Evolutionary conservation across 306 rosid genomes (phyloP), one percentile per base, ranked within the genome.

Genomic region (Trifolium pratense): DNA sequence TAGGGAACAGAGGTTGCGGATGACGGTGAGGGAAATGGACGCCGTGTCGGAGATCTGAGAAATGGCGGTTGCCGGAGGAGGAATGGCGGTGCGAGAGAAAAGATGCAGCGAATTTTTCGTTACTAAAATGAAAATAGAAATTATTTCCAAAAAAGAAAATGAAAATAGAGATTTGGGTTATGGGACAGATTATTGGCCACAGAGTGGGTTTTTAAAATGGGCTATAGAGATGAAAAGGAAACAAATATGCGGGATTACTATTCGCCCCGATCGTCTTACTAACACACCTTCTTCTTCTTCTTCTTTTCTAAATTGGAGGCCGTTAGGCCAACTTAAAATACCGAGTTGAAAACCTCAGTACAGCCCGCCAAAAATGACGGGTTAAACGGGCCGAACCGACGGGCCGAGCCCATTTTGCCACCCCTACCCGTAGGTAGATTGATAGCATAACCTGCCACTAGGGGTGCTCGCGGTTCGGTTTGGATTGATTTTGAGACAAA

Each of bases 51-150:
- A 12, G 55, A 68, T 75, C 55, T n/a, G 32, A 13, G 21, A 68
- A 15, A 12, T n/a, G 73, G 62, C 10, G 73, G 68, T 78, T 31
- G 31, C 21, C 72, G 75, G 67, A 40, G 77, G 73, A 26, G 59
- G 58, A 2, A 43, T 43, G 57, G 64, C 11, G 66, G 58, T 37
- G 68, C n/a, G 39, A 53, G 40, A 70, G n/a, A 29, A 40, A 31
- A 43, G 39, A 9, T 39, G 67, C 46, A 49, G 40, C 9, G 6
- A 36, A 48, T 13, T 26, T 48, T 14, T 64, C 21, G 75, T 6
- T 53, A 5, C 16, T 3, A 36, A 36, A 39, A 14, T 74, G n/a
- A 63, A 49, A 68, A 16, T 37, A 29, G 61, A 65, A 71, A 52
- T 29, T 78, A 39, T 11, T 5, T 5, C 1, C 1, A 43, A 43